phyloP scores from a whole-genome alignment of 2,329 filamentous ascomycete genomes.

The Colletotrichum theobromicola region DNA sequence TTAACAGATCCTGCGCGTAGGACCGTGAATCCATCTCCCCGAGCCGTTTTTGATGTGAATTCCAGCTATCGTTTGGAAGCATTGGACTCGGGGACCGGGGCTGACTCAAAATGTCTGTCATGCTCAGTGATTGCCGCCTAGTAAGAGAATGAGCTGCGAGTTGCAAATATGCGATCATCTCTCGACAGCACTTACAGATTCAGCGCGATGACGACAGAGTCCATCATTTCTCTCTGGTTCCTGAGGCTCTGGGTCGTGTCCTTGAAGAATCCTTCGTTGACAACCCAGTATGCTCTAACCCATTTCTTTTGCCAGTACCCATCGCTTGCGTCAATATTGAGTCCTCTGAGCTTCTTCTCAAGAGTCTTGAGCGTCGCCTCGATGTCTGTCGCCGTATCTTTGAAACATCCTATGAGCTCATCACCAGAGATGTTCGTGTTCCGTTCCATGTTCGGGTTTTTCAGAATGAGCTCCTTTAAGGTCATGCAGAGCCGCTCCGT shows the following conservation, averaged over 20 bases:
- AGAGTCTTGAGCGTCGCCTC: not conserved
- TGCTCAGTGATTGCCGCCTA: not conserved
- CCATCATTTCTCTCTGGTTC: not conserved
- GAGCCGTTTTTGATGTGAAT: too few species aligned
- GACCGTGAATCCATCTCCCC: not conserved
- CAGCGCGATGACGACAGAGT: not conserved
- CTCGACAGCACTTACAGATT: not conserved
- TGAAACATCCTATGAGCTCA: not conserved
- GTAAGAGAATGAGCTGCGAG: not conserved
- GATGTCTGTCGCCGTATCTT: not conserved
- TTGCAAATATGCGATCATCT: too few species aligned
- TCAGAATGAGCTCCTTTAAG: not conserved
- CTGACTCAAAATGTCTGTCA: not conserved
- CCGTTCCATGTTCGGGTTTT: not conserved
- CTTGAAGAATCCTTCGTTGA: not conserved
- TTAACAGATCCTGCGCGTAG: not conserved
- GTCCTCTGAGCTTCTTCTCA: not conserved
- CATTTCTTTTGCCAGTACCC: not conserved
- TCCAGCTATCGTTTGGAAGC: not conserved
- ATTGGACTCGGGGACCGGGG: not conserved
- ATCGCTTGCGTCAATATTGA: not conserved
- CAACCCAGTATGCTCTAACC: not conserved
- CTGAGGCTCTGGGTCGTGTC: not conserved
- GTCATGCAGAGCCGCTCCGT: not conserved
- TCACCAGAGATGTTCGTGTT: not conserved